Conservation (phyloP, 495 filamentous ascomycete species). For the Jackrogersella minutella region DNA sequence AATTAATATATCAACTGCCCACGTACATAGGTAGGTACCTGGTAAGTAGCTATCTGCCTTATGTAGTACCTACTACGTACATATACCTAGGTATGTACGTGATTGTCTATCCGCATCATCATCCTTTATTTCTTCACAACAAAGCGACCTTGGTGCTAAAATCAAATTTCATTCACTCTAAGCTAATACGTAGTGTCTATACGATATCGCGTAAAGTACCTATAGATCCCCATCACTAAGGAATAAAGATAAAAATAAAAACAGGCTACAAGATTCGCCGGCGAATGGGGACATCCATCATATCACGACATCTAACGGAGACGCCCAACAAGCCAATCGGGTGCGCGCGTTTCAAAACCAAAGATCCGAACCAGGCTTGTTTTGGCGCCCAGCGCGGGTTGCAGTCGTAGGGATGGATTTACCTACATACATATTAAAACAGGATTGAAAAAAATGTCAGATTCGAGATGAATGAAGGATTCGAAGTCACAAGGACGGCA, state of each 20-base stretch:
- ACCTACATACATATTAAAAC: constrained; percentile 15
- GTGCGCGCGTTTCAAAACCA: constrained; percentile 40
- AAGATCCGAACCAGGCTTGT: constrained; percentile 33
- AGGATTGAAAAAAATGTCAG: constrained; percentile 34
- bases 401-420: constrained; percentile 39
- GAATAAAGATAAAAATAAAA: constrained; percentile 13
- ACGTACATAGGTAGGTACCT: background rate
- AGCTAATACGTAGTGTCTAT: constrained; percentile 20
- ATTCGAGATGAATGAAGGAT: constrained; percentile 32
- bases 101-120: background rate
- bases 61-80: background rate
- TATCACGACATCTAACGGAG: constrained; percentile 39
- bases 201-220: constrained; percentile 30
- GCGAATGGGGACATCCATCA: constrained; percentile 27
- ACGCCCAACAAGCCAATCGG: constrained; percentile 33
- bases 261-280: constrained; percentile 30
- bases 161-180: background rate
- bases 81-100: too few relatives aligned
- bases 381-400: constrained; percentile 39
- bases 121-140: background rate
- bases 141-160: background rate
- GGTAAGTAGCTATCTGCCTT: background rate
- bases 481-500: constrained; percentile 39
- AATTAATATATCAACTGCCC: too few relatives aligned
- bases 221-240: too few relatives aligned